phyloP scores from a whole-genome alignment of 257 asterid genomes.

The Forsythia suspensa region DNA sequence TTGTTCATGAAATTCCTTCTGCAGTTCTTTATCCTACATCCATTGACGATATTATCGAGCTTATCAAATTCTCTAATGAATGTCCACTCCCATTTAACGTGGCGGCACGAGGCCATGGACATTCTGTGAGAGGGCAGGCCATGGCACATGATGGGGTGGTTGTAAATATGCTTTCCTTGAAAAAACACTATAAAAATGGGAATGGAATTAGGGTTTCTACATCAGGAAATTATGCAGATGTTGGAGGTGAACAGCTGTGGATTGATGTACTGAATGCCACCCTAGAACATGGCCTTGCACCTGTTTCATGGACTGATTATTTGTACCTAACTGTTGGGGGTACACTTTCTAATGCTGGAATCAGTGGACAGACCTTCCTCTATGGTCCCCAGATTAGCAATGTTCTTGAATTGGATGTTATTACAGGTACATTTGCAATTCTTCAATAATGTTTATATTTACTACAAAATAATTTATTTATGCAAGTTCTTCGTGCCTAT shows the following conservation, averaged over 20 bases:
- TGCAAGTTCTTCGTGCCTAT: not conserved
- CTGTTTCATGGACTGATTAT: slow-evolving; percentile 49
- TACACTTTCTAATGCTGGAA: slow-evolving; percentile 46
- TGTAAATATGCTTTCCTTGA: slow-evolving; percentile 36
- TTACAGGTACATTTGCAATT: slow-evolving; percentile 29
- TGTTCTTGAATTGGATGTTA: slow-evolving; percentile 41
- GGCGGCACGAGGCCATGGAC: slow-evolving; percentile 47
- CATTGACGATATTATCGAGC: slow-evolving; percentile 28
- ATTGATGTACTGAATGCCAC: slow-evolving; percentile 32
- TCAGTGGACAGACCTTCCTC: slow-evolving; percentile 43
- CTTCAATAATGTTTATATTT: not conserved
- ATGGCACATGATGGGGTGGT: slow-evolving; percentile 42
- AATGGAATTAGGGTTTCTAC: slow-evolving; percentile 23
- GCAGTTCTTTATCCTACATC: slow-evolving; percentile 39
- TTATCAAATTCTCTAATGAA: slow-evolving; percentile 30
- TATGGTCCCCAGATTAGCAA: slow-evolving; percentile 49
- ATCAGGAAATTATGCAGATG: slow-evolving; percentile 38
- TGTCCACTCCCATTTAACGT: slow-evolving; percentile 31
- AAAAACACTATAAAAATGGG: not conserved
- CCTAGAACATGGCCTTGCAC: slow-evolving; percentile 34
- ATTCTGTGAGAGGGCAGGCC: slow-evolving; percentile 49
- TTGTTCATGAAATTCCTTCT: slow-evolving; percentile 29
- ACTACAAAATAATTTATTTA: not conserved
- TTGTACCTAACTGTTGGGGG: slow-evolving; percentile 47
- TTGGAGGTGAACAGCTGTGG: slow-evolving; percentile 50